Evolutionary conservation across 345 rosid genomes (phyloP).

Genomic region (thale cress (Arabidopsis thaliana)): DNA sequence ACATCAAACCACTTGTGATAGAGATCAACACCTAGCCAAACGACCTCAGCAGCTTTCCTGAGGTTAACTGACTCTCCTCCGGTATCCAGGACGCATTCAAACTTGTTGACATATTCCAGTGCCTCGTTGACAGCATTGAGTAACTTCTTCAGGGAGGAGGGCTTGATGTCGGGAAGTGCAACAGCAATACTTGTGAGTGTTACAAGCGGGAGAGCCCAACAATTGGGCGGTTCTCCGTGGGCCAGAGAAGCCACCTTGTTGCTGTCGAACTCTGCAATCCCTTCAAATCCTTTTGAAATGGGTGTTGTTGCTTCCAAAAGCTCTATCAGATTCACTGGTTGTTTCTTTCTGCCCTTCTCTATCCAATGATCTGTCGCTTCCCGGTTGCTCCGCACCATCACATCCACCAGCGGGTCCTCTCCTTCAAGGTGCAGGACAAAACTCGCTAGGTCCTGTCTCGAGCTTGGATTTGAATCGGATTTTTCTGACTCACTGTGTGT

Average conservation of each 20-base stretch:
- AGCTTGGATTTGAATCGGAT: conserved; percentile 40
- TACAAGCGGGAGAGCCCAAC: conserved; percentile 86
- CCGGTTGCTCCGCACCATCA: conserved; percentile 64
- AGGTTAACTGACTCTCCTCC: conserved; percentile 49
- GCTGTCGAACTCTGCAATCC: conserved; percentile 49
- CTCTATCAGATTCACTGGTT: conserved; percentile 23
- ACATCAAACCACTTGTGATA: conserved; percentile 72
- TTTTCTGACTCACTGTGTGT: conserved; percentile 48
- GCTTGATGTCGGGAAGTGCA: conserved; percentile 59
- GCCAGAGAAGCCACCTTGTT: conserved; percentile 56
- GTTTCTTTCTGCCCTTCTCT: conserved; percentile 55
- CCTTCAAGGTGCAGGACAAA: conserved; percentile 90
- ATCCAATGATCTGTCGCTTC: conserved; percentile 55
- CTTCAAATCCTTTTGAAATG: conserved; percentile 30
- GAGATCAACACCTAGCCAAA: conserved; percentile 73
- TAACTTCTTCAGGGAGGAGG: conserved; percentile 46
- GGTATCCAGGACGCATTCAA: conserved; percentile 51
- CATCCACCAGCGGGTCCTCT: conserved; percentile 63
- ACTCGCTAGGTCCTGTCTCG: conserved; percentile 56
- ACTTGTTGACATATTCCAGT: conserved; percentile 52
- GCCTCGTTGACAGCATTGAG: conserved; percentile 64
- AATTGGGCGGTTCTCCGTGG: conserved; percentile 65
- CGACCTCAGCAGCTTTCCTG: conserved; percentile 64
- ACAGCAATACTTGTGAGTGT: conserved; percentile 76
- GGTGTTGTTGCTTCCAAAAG: conserved; percentile 27